Evolutionary conservation across 805 yeast species (phyloP).

Genomic region (Ogataea philodendri): DNA sequence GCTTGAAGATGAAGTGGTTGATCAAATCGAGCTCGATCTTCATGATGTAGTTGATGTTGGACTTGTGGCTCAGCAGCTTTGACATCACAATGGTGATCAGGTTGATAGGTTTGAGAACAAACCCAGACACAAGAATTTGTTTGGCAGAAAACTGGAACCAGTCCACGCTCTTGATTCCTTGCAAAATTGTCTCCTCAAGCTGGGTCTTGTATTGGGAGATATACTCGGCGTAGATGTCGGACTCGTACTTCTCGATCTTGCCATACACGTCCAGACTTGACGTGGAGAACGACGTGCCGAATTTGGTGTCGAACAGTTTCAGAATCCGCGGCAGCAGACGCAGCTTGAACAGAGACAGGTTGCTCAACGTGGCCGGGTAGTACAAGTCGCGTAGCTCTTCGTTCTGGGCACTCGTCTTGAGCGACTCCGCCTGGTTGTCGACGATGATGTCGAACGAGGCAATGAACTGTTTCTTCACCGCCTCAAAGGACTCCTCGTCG

Average conservation of each 20-base stretch:
- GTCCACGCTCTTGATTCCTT: constrained; percentile 40
- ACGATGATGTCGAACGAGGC: constrained; percentile 35
- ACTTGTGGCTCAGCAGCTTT: constrained; percentile 20
- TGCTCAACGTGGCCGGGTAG: constrained; percentile 45
- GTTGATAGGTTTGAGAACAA: constrained; percentile 26
- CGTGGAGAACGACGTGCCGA: constrained; percentile 44
- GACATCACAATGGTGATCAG: constrained; percentile 29
- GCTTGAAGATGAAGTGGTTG: constrained; percentile 23
- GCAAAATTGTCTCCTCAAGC: constrained; percentile 39
- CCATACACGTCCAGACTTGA: constrained; percentile 44
- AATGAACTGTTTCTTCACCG: constrained; percentile 36
- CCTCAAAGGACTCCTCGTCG: constrained; percentile 21
- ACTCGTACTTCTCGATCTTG: constrained; percentile 47
- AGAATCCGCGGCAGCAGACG: constrained; percentile 48
- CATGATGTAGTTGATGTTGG: constrained; percentile 20
- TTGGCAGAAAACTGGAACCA: constrained; percentile 36
- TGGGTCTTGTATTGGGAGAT: constrained; percentile 46
- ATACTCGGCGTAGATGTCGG: constrained; percentile 52
- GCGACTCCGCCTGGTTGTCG: constrained; percentile 46
- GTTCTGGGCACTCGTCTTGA: constrained; percentile 36
- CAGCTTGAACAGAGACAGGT: constrained; percentile 47
- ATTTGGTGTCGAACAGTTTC: constrained; percentile 48
- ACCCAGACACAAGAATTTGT: constrained; percentile 21
- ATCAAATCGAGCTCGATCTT: constrained; percentile 26
- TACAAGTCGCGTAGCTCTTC: constrained; percentile 22